Conservation (phyloP, 441 rosid genomes). For the Macaranga tanarius region DNA sequence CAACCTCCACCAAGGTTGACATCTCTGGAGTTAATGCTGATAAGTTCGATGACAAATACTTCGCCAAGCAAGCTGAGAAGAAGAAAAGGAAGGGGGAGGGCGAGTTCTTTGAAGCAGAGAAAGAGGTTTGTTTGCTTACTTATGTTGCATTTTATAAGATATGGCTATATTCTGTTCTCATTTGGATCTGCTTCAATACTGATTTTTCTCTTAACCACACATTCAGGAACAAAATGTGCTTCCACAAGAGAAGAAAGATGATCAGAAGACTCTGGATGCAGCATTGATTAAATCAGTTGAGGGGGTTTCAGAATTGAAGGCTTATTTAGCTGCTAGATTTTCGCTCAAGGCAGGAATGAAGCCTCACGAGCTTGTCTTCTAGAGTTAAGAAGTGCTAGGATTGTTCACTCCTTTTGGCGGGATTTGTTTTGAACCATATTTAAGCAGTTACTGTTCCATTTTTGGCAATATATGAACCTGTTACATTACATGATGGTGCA, state of each 20-base stretch:
- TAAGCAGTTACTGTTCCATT: constrained; percentile 10
- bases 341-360: constrained; percentile 57
- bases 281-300: constrained; percentile 43
- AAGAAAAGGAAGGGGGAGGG: constrained; percentile 75
- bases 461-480: constrained; percentile 23
- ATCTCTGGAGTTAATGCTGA: constrained; percentile 56
- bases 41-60: constrained; percentile 78
- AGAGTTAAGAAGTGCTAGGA: constrained; percentile 21
- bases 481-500: constrained; percentile 7
- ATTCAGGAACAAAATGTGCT: constrained; percentile 40
- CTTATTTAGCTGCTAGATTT: constrained; percentile 48
- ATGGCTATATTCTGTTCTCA: neutral
- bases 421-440: constrained; percentile 25
- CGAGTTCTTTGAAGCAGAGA: constrained; percentile 79
- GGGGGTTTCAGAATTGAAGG: constrained; percentile 42
- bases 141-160: neutral
- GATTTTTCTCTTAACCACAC: neutral
- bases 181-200: neutral
- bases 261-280: constrained; percentile 49
- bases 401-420: neutral
- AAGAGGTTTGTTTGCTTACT: constrained; percentile 44
- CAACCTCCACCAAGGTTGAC: constrained; percentile 82
- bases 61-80: constrained; percentile 68
- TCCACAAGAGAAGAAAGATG: constrained; percentile 50
- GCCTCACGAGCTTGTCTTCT: constrained; percentile 55